phyloP scores from a whole-genome alignment of 169 alveolate genomes.

The Cryptosporidium sp. region DNA sequence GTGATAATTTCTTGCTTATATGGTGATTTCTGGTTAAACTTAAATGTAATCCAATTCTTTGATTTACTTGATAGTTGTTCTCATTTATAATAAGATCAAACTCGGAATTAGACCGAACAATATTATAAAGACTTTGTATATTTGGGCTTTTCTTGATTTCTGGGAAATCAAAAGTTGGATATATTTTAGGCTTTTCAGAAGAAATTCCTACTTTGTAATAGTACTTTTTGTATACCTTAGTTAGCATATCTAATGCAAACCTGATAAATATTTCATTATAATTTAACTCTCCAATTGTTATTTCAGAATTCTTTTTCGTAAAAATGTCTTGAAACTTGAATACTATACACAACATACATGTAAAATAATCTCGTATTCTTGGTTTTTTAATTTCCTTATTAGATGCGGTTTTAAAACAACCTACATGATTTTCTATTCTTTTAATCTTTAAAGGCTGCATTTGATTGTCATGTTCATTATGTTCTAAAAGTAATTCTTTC shows the following conservation, averaged over 20 bases:
- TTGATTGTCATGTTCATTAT: too few relatives aligned
- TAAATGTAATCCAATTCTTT: constrained; percentile 25
- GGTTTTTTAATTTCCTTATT: background rate
- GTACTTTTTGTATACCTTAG: background rate
- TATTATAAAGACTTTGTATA: background rate
- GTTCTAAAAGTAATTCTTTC: background rate
- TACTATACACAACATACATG: constrained; percentile 20
- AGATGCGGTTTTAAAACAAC: background rate
- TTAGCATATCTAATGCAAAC: background rate
- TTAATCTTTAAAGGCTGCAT: background rate
- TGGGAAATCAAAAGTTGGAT: constrained; percentile 16
- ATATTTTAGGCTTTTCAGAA: background rate
- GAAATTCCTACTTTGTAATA: background rate
- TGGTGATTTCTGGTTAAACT: constrained; percentile 26
- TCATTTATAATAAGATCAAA: background rate
- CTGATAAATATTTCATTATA: background rate
- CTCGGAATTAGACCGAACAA: background rate
- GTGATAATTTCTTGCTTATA: constrained; percentile 1
- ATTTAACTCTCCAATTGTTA: background rate
- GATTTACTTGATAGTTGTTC: background rate
- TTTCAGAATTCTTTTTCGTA: background rate
- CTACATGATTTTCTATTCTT: too few relatives aligned
- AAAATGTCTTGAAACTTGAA: constrained; percentile 3
- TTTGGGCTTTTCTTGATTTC: background rate
- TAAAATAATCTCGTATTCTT: background rate